Base-by-base conservation (phyloP, 2,329 filamentous ascomycete species). In the Fusarium piperis region DNA sequence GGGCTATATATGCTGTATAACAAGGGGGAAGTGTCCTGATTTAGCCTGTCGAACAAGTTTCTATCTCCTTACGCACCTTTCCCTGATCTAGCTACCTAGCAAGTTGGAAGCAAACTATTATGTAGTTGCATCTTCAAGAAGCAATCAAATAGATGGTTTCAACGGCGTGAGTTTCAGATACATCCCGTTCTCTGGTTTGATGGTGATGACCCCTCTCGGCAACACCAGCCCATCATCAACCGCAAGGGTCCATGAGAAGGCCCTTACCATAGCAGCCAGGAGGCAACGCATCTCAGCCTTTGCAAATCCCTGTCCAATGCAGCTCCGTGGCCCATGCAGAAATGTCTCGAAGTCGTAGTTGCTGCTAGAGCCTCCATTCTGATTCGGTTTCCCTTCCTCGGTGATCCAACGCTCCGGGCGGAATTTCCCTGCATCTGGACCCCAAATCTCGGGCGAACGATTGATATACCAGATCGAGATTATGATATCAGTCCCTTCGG, bases 311-410 rank as follows among this genome's bases (percentile, higher is more conserved):
- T 91, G 88, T 0, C 94, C 94, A 70, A 97, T 97, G 77, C 94
- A 97, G 74, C 91, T 92, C 58, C 94, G 84, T 0, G 94, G 93
- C 0, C 94, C 94, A 77, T 97, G 93, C 57, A 97, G 79, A 80
- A 97, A 97, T 0, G 93, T 95, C 79, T 95, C 78, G 69, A 92
- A 91, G 2, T 88, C 86, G 77, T 92, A 94, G 77, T 94, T 94
- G 62, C 86, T 92, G 3, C 84, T 83, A 0, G 92, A 90, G 6
- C 92, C 91, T 2, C 93, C 93, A 8, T 88, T 89, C 60, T 90
- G 89, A 11, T 84, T 84, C 1, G 91, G 91, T 67, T 80, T 81
- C 1, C 83, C 85, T 0, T 83, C 80, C 4, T 82, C 88, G 5
- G 65, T 72, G 76, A 88, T 88, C 91, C 90, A 93, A 1, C 91